These are phyloP conservation scores for Hylodesmum podocarpum DNA, from an alignment of 306 rosid species.

Conservation along the genomic window DNA sequence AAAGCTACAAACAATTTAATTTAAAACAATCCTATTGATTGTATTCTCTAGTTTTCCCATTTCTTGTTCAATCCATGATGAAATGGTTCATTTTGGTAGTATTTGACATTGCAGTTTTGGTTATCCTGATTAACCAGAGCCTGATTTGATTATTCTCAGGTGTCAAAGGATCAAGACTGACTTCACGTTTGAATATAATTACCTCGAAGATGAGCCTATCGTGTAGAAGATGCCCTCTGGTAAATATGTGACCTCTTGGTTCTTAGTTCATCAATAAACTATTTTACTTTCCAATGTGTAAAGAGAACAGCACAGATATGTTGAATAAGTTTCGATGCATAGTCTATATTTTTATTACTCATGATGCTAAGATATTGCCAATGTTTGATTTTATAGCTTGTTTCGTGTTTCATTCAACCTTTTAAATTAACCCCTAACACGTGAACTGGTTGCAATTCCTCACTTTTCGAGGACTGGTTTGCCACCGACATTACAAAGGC, in stretches of 20 bases:
- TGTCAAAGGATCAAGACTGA: conserved; percentile 90
- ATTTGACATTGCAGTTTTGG: not conserved
- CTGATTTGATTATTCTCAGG: conserved; percentile 48
- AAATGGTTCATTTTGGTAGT: not conserved
- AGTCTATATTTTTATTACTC: not conserved
- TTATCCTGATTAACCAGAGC: not conserved
- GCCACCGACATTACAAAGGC: not conserved
- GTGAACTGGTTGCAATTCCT: not conserved
- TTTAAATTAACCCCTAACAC: not conserved
- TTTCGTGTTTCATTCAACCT: not conserved
- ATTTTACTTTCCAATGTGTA: not conserved
- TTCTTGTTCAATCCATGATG: not conserved
- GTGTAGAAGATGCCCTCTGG: conserved; percentile 29
- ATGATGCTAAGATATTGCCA: not conserved
- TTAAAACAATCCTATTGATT: not conserved
- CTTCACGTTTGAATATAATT: conserved; percentile 83
- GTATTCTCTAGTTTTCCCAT: not conserved
- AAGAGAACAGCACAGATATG: not conserved
- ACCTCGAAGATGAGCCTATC: conserved; percentile 83
- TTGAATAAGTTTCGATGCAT: not conserved
- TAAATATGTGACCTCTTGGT: conserved; percentile 21
- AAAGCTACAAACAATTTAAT: not conserved
- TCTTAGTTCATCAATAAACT: not conserved
- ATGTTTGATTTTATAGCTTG: not conserved
- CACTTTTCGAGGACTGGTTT: not conserved